Percentiles rank a stretch among this genome's conserved stretches.
Conservation (phyloP, 1,139 yeast genomes). For the Torulaspora pretoriensis region DNA sequence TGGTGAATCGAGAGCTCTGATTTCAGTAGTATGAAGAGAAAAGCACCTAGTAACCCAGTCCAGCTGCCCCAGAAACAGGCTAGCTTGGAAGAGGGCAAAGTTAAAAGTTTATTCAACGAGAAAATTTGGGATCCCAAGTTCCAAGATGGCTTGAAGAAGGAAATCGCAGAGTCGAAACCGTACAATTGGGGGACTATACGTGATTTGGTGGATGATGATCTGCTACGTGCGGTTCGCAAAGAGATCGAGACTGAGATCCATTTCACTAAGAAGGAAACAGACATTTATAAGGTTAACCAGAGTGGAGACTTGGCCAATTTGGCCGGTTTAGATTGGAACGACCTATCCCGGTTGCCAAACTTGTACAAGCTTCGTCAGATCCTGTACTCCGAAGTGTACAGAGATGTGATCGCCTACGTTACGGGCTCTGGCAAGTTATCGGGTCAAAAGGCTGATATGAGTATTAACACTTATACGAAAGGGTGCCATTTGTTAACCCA, state of each 20-base stretch:
- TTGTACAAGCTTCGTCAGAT: slow-evolving; percentile 77
- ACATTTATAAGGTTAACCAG: slow-evolving; percentile 90
- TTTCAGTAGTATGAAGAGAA: slow-evolving; percentile 19
- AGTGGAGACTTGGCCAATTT: slow-evolving; percentile 94
- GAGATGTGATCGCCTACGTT: slow-evolving; percentile 74
- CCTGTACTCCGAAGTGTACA: slow-evolving; percentile 77
- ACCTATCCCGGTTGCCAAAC: slow-evolving; percentile 67
- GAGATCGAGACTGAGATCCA: slow-evolving; percentile 82
- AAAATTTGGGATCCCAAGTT: slow-evolving; percentile 51
- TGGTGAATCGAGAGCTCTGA: background rate
- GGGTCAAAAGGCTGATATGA: slow-evolving; percentile 86
- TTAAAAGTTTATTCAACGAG: slow-evolving; percentile 48
- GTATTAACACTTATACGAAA: slow-evolving; percentile 83
- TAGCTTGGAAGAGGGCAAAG: slow-evolving; percentile 36
- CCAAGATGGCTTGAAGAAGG: slow-evolving; percentile 41
- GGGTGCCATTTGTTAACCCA: slow-evolving; percentile 94
- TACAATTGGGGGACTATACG: slow-evolving; percentile 85
- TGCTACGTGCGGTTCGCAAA: slow-evolving; percentile 71
- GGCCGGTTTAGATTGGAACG: slow-evolving; percentile 77
- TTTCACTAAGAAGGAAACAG: slow-evolving; percentile 93
- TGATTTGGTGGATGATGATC: slow-evolving; percentile 66
- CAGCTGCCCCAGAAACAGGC: slow-evolving; percentile 23
- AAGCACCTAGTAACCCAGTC: slow-evolving; percentile 11
- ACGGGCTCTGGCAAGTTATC: slow-evolving; percentile 88
- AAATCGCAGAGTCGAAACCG: slow-evolving; percentile 58